A percentile compares a stretch with the other conserved stretches of the same genome.
Conservation (phyloP, 495 filamentous ascomycete genomes). For the Articulospora tetracladia region DNA sequence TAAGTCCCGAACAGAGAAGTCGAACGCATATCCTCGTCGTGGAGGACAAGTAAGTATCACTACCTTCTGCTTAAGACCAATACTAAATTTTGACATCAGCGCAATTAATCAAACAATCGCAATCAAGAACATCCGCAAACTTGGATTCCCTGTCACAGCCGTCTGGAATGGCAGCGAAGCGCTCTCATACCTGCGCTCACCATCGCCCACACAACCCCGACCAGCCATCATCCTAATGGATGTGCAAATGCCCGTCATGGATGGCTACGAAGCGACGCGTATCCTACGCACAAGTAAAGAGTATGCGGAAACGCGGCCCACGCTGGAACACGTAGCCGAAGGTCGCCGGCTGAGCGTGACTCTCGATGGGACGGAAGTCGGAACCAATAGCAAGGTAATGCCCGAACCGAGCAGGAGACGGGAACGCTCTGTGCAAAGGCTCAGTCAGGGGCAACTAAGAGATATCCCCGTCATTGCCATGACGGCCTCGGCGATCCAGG, state of each 20-base stretch:
- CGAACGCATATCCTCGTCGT: conserved; percentile 63
- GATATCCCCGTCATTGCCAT: conserved; percentile 73
- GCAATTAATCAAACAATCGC: conserved; percentile 75
- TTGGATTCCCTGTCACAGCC: conserved; percentile 64
- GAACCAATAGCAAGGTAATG: neutral
- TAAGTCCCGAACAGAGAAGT: conserved; percentile 41
- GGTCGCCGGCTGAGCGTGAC: neutral
- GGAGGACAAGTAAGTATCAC: conserved; percentile 61
- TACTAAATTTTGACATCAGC: conserved; percentile 29
- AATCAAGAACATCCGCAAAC: conserved; percentile 64
- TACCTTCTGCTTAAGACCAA: conserved; percentile 19
- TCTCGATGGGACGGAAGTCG: neutral
- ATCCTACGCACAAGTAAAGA: conserved; percentile 56
- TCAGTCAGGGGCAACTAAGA: neutral
- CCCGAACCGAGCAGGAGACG: neutral
- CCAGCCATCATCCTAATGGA: conserved; percentile 82
- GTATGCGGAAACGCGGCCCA: conserved; percentile 34
- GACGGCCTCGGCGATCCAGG: conserved; percentile 76
- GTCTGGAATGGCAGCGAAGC: conserved; percentile 73
- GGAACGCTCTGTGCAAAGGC: neutral
- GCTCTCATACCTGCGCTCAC: conserved; percentile 54
- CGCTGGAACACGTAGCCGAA: neutral
- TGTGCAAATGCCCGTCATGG: conserved; percentile 79
- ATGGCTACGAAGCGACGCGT: conserved; percentile 71
- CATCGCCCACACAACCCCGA: conserved; percentile 33